phyloP scores from a whole-genome alignment of 2,329 filamentous ascomycete species.

The Talaromyces verruculosus region DNA sequence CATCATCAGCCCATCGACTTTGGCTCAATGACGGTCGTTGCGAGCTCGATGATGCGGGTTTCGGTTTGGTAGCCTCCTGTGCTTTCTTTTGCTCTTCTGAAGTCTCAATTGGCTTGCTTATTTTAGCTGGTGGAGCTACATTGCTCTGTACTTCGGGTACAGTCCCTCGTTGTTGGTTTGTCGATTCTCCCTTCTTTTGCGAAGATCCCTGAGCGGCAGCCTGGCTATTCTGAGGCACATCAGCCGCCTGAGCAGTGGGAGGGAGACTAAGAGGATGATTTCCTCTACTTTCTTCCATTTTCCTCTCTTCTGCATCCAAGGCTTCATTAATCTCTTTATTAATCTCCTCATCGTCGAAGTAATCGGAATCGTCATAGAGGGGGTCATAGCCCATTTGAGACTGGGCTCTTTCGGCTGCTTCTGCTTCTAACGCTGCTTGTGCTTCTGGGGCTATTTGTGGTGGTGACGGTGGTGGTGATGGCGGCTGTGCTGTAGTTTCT shows the following conservation, averaged over 20 bases:
- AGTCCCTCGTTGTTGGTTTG: background rate
- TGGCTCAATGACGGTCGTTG: background rate
- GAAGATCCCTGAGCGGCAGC: background rate
- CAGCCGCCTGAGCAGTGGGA: background rate
- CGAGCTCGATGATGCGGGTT: background rate
- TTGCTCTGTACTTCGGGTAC: background rate
- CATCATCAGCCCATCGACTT: background rate
- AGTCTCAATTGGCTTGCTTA: background rate
- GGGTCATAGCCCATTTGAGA: background rate
- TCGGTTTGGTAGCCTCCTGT: background rate
- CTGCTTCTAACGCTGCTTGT: background rate
- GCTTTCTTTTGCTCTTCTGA: background rate
- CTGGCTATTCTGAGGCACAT: background rate
- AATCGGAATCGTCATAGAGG: background rate
- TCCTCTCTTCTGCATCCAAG: background rate
- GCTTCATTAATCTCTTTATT: background rate
- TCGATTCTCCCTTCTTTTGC: background rate
- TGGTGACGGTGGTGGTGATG: background rate
- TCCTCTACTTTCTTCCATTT: too few species aligned
- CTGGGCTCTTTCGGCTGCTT: background rate
- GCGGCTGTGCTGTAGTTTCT: background rate
- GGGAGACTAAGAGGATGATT: background rate
- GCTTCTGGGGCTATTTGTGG: background rate
- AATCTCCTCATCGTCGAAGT: background rate
- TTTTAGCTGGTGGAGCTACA: background rate